Conservation (phyloP, 2,329 filamentous ascomycete species). For the Botrytis medusae region DNA sequence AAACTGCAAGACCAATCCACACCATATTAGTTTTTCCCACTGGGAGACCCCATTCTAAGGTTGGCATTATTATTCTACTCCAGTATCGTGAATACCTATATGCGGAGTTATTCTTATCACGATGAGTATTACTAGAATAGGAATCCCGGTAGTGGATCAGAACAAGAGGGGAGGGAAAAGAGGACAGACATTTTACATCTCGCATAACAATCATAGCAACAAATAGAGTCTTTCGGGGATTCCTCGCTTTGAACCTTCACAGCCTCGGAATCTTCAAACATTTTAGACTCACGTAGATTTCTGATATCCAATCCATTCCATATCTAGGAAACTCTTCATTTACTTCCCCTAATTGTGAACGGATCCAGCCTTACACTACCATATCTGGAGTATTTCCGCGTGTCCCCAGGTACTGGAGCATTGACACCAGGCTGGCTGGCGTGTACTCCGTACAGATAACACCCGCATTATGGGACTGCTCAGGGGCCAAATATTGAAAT, state of each 20-base stretch:
- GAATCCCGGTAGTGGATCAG: slow-evolving; percentile 13
- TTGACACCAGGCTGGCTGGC: slow-evolving; percentile 16
- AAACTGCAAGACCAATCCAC: slow-evolving; percentile 1
- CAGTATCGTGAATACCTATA: not conserved
- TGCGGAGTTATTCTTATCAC: not conserved
- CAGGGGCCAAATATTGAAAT: not conserved
- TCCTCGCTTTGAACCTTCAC: not conserved
- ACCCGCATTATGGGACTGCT: not conserved
- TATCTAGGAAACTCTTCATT: not conserved
- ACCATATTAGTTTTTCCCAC: not conserved
- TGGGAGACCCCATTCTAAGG: not conserved
- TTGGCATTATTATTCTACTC: slow-evolving; percentile 9
- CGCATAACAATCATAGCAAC: not conserved
- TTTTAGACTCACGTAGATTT: not conserved
- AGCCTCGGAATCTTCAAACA: not conserved
- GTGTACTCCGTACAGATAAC: slow-evolving; percentile 1
- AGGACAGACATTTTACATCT: not conserved
- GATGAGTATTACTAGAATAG: not conserved
- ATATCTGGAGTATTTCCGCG: not conserved
- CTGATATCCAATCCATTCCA: not conserved
- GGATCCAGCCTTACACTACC: not conserved
- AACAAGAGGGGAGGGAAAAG: not conserved
- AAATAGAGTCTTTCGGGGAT: not conserved
- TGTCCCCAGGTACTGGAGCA: slow-evolving; percentile 9
- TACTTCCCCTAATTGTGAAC: not conserved